Percentiles rank a stretch among this genome's conserved stretches.
These are phyloP conservation scores for Exophiala lecanii-corni DNA, from an alignment of 2,329 filamentous ascomycete genomes.

Conservation along the genomic window DNA sequence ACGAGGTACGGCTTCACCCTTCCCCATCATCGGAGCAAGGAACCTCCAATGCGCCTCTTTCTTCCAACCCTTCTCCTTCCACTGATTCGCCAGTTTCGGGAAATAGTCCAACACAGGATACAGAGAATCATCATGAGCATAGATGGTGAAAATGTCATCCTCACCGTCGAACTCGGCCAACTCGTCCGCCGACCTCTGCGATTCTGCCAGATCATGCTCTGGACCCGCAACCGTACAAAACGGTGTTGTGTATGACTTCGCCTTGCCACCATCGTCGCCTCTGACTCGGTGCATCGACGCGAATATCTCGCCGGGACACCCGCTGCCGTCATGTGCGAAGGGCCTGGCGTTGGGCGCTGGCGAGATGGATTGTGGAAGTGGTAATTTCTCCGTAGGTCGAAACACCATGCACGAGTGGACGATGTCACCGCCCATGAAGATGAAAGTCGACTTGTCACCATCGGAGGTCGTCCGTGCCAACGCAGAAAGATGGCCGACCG, in stretches of 20 bases:
- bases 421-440: conserved; percentile 20
- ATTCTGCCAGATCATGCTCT: conserved; percentile 17
- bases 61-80: conserved; percentile 24
- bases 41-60: conserved; percentile 3
- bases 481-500: conserved; percentile 24
- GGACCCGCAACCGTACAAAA: conserved; percentile 21
- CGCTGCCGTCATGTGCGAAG: background rate
- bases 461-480: conserved; percentile 20
- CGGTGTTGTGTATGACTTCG: conserved; percentile 17
- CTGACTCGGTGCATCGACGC: conserved; percentile 16
- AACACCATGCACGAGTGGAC: conserved; percentile 21
- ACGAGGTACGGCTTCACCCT: no score
- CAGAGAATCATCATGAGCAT: conserved; percentile 28
- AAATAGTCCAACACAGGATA: conserved; percentile 27
- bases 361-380: conserved; percentile 24
- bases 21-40: background rate
- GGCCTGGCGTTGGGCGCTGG: background rate
- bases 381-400: conserved; percentile 27
- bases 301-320: conserved; percentile 25
- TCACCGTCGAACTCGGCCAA: conserved; percentile 25
- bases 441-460: conserved; percentile 11
- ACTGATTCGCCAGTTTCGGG: conserved; percentile 13
- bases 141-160: conserved; percentile 25
- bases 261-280: conserved; percentile 14
- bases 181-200: conserved; percentile 22